These are phyloP conservation scores for Saturnispora kantuleensis DNA, from an alignment of 805 yeast species.

Conservation along the genomic window DNA sequence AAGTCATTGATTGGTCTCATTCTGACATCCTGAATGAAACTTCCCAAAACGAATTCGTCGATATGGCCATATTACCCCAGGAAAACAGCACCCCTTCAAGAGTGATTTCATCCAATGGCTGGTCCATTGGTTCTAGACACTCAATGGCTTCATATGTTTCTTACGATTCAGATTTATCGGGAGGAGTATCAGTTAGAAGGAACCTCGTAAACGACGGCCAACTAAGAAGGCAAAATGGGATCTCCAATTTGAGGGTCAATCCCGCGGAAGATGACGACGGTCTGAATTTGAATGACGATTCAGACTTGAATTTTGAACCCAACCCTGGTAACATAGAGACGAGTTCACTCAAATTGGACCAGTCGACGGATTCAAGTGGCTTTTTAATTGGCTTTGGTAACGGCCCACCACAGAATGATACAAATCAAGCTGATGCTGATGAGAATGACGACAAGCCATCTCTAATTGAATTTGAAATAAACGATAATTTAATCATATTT, in stretches of 20 bases:
- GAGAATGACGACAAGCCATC: background rate
- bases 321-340: too few species aligned
- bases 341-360: background rate
- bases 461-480: background rate
- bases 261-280: background rate
- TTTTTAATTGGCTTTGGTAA: constrained; percentile 2
- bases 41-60: constrained; percentile 12
- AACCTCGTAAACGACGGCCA: constrained; percentile 13
- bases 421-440: background rate
- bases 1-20: constrained; percentile 25
- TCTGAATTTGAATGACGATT: too few species aligned
- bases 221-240: constrained; percentile 42
- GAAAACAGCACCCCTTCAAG: constrained; percentile 8
- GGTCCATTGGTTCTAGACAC: constrained; percentile 4
- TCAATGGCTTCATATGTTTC: constrained; percentile 38
- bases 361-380: background rate
- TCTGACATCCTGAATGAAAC: constrained; percentile 17
- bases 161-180: constrained; percentile 48
- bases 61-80: constrained; percentile 2
- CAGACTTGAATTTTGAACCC: background rate
- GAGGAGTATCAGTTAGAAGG: constrained; percentile 9
- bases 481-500: constrained; percentile 9
- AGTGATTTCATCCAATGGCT: constrained; percentile 3
- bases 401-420: background rate
- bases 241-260: constrained; percentile 35